Conservation (phyloP, 805 yeast genomes). For the Candida ponderosae region DNA sequence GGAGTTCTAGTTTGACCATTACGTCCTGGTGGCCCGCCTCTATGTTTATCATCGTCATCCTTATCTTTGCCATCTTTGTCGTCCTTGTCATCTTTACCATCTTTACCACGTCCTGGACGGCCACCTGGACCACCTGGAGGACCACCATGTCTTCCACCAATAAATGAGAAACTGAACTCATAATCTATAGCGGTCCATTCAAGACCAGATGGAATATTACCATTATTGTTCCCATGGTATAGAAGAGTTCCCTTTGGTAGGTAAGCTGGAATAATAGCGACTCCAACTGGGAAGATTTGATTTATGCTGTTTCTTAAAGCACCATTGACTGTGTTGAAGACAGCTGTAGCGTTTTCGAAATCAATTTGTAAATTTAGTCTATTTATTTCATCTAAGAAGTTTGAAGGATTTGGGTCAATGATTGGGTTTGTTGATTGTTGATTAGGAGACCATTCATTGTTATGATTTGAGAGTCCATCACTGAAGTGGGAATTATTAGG, state of each 20-base stretch:
- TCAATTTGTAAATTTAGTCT: conserved; percentile 22
- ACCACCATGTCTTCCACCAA: conserved; percentile 14
- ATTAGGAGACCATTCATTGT: no score
- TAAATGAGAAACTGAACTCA: conserved; percentile 51
- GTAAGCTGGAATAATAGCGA: conserved; percentile 51
- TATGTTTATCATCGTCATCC: not conserved
- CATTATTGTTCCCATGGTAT: conserved; percentile 42
- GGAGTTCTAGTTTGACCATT: conserved; percentile 1
- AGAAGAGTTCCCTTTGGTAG: conserved; percentile 51
- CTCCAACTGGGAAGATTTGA: conserved; percentile 48
- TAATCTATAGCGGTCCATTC: conserved; percentile 65
- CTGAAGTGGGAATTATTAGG: no score
- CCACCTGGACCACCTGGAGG: conserved; percentile 9
- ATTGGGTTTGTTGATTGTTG: not conserved
- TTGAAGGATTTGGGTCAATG: not conserved
- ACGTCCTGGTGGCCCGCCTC: not conserved
- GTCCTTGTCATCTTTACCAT: conserved; percentile 1
- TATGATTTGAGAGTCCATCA: no score
- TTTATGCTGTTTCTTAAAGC: conserved; percentile 44
- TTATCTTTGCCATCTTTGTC: not conserved
- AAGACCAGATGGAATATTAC: conserved; percentile 33
- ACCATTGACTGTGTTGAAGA: conserved; percentile 47
- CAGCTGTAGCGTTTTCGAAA: conserved; percentile 41
- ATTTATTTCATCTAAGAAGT: no score
- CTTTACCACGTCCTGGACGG: not conserved